These are phyloP conservation scores for Laburnicola sp. DNA, from an alignment of 2,329 filamentous ascomycete genomes.

Conservation along the genomic window DNA sequence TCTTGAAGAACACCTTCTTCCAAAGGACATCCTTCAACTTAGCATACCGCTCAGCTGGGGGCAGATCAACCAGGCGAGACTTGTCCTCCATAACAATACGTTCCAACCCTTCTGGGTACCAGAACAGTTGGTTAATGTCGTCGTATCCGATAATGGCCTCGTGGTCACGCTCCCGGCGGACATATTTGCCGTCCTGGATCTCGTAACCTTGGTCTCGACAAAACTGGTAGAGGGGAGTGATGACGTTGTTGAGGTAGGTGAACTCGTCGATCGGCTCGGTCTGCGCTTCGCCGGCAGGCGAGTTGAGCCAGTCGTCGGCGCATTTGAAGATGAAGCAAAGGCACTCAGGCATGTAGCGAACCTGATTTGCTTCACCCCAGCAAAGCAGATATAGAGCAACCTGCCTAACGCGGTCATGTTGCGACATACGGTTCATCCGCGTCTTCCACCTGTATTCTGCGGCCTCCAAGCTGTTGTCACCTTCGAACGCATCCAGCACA, in stretches of 20 bases:
- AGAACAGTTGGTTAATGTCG: conserved; percentile 99
- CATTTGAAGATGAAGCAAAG: conserved; percentile 99
- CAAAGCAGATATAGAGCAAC: conserved; percentile 89
- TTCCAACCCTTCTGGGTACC: conserved; percentile 98
- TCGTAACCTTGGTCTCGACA: conserved; percentile 96
- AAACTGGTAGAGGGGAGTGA: conserved; percentile 94
- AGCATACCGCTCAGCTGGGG: conserved; percentile 82
- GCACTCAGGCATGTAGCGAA: conserved; percentile 95
- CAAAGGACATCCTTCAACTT: conserved; percentile 93
- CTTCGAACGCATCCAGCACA: conserved; percentile 84
- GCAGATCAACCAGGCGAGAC: conserved; percentile 87
- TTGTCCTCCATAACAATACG: conserved; percentile 92
- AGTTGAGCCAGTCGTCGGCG: conserved; percentile 92
- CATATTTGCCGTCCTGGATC: conserved; percentile 91
- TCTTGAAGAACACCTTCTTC: conserved; percentile 99
- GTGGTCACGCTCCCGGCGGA: conserved; percentile 92
- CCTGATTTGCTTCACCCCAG: conserved; percentile 98
- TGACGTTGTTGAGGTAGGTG: conserved; percentile 90
- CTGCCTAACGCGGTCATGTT: conserved; percentile 92
- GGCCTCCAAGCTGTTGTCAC: conserved; percentile 94
- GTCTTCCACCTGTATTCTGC: conserved; percentile 99
- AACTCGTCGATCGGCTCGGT: conserved; percentile 95
- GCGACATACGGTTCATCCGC: conserved; percentile 99
- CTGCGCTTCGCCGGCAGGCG: conserved; percentile 86
- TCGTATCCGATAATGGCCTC: conserved; percentile 93